These are phyloP conservation scores for Diaporthe citriasiana DNA, from an alignment of 2,329 filamentous ascomycete genomes.

Conservation along the genomic window DNA sequence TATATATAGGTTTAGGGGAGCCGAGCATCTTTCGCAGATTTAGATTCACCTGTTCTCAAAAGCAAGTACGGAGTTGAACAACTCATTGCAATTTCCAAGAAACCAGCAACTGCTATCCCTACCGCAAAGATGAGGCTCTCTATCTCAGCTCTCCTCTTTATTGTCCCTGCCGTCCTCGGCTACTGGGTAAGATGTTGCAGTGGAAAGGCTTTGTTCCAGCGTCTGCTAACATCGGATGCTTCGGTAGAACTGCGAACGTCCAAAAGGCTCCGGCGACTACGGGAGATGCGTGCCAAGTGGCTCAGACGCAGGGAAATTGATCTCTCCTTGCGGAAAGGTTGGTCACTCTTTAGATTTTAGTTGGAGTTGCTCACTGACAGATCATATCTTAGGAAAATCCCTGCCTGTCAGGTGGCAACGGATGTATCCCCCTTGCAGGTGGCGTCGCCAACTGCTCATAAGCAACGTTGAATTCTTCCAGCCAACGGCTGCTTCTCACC, in stretches of 20 bases:
- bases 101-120: background rate
- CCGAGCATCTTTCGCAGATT: background rate
- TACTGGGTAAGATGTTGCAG: background rate
- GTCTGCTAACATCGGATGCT: background rate
- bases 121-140: background rate
- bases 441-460: slow-evolving; percentile 6
- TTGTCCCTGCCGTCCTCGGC: background rate
- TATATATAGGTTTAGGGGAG: background rate
- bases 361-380: background rate
- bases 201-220: background rate
- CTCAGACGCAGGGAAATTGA: background rate
- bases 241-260: background rate
- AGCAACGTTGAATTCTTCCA: background rate
- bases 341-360: background rate
- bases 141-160: background rate
- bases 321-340: background rate
- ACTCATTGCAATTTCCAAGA: background rate
- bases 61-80: too few relatives aligned
- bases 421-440: background rate
- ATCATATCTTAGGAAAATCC: background rate
- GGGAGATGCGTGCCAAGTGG: slow-evolving; percentile 3
- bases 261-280: background rate
- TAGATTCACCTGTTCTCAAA: background rate
- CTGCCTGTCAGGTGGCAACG: background rate
- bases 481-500: background rate